Conservation (phyloP, 2,329 filamentous ascomycete species). For the Fusarium sp. region DNA sequence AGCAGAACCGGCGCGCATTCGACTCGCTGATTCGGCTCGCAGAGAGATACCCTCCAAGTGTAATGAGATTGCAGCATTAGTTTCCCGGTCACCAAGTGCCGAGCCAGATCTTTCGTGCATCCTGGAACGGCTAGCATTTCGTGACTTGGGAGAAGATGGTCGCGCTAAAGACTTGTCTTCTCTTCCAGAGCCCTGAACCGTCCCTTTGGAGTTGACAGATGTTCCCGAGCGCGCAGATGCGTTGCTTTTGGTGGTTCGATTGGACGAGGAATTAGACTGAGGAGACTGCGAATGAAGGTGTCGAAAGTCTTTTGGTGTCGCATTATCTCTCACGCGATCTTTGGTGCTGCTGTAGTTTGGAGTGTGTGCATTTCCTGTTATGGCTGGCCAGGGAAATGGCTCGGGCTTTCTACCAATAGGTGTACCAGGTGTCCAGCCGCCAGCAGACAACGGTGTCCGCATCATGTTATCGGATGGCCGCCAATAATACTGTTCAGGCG, state of each 20-base stretch:
- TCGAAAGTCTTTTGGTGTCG: neutral
- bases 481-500: conserved; percentile 41
- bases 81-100: conserved; percentile 4
- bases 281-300: conserved; percentile 12
- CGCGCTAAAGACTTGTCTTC: conserved; percentile 19
- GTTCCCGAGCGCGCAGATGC: neutral
- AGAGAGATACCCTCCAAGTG: conserved; percentile 46
- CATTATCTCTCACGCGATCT: neutral
- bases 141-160: conserved; percentile 55
- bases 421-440: conserved; percentile 24
- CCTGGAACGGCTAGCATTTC: conserved; percentile 54
- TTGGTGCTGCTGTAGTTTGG: neutral
- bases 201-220: conserved; percentile 7
- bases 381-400: conserved; percentile 43
- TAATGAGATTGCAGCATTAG: conserved; percentile 29
- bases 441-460: conserved; percentile 28
- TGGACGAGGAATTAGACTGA: conserved; percentile 18
- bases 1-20: neutral
- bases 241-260: conserved; percentile 10
- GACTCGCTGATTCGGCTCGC: conserved; percentile 44
- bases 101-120: conserved; percentile 46
- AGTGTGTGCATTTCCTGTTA: conserved; percentile 4
- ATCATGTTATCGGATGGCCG: conserved; percentile 28
- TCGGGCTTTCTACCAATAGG: conserved; percentile 38
- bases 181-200: neutral